Conservation (phyloP, 2,329 filamentous ascomycete species). For the Dactylellina cionopaga region DNA sequence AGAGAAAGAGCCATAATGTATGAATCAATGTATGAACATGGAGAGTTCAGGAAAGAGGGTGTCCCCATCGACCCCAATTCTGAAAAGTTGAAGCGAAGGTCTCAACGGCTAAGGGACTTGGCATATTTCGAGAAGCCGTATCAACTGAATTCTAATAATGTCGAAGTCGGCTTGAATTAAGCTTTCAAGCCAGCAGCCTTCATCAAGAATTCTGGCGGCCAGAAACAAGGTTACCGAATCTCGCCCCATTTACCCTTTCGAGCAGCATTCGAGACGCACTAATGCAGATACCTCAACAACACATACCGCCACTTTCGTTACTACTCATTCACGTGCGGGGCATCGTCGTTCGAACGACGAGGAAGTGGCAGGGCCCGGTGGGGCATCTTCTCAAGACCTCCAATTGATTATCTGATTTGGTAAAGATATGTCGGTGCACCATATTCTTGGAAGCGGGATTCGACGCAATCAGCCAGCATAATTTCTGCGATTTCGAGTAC, state of each 20-base stretch:
- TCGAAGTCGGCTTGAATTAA: slow-evolving; percentile 7
- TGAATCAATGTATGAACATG: slow-evolving; percentile 12
- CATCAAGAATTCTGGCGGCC: slow-evolving; percentile 14
- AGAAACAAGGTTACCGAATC: slow-evolving; percentile 22
- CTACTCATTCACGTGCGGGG: slow-evolving; percentile 19
- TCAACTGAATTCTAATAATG: slow-evolving; percentile 3
- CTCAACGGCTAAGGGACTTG: slow-evolving; percentile 12
- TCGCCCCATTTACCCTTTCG: slow-evolving; percentile 20
- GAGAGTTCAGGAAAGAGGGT: neutral
- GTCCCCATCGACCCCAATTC: neutral
- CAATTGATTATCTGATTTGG: slow-evolving; percentile 11
- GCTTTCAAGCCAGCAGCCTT: slow-evolving; percentile 27
- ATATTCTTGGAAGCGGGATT: slow-evolving; percentile 3
- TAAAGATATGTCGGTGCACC: neutral
- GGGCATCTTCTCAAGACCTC: slow-evolving; percentile 16
- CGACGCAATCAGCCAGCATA: slow-evolving; percentile 6
- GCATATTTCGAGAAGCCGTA: neutral
- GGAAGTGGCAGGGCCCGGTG: slow-evolving; percentile 29
- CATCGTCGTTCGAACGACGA: slow-evolving; percentile 10
- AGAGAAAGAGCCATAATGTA: slow-evolving; percentile 5
- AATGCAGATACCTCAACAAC: slow-evolving; percentile 28
- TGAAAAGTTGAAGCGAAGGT: slow-evolving; percentile 1
- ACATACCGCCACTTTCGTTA: slow-evolving; percentile 12
- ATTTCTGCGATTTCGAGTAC: neutral
- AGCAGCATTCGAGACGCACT: slow-evolving; percentile 43